phyloP scores from a whole-genome alignment of 306 rosid genomes.

The Castanea mollissima region DNA sequence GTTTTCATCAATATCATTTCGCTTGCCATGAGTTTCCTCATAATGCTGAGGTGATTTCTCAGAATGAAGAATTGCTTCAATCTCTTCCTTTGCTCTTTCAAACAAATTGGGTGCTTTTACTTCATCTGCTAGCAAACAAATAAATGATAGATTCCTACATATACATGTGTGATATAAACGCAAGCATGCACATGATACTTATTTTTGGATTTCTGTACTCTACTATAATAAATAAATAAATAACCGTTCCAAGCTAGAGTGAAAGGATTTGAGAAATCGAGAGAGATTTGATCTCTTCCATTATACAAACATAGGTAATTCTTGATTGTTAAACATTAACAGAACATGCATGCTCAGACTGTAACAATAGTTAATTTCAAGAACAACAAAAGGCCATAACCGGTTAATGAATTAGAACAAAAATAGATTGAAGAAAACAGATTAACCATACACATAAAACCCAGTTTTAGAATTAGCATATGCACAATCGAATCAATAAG shows the following conservation, averaged over 20 bases:
- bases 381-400: too few relatives aligned
- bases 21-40: constrained; percentile 48
- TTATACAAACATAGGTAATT: neutral
- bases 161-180: neutral
- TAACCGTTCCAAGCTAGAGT: neutral
- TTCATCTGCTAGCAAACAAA: constrained; percentile 29
- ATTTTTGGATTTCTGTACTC: neutral
- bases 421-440: neutral
- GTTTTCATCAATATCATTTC: constrained; percentile 31
- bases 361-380: too few relatives aligned
- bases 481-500: neutral
- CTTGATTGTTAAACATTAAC: neutral
- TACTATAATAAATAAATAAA: neutral
- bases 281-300: neutral
- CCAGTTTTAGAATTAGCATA: neutral
- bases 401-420: too few relatives aligned
- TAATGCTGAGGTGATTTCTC: constrained; percentile 21
- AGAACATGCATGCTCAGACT: too few relatives aligned
- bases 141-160: neutral
- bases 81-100: constrained; percentile 26
- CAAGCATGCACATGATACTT: neutral
- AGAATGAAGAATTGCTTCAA: constrained; percentile 9
- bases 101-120: constrained; percentile 21
- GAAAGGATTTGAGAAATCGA: neutral
- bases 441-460: neutral